Evolutionary conservation across 2,329 filamentous ascomycete species (phyloP).

Genomic region (Verruconis gallopava): DNA sequence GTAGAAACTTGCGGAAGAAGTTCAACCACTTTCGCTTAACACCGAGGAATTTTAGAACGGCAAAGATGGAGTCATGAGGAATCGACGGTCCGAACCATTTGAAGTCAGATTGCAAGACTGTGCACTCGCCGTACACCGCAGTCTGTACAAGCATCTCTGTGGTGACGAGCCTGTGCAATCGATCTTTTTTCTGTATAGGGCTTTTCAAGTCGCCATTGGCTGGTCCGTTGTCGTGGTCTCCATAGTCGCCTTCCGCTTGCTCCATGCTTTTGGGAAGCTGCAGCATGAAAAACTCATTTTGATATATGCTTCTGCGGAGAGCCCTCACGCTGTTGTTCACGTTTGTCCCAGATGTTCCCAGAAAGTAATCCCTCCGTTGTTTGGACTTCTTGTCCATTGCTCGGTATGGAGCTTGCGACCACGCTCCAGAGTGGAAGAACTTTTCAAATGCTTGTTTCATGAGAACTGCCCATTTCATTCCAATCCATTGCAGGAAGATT

Average conservation of each 20-base stretch:
- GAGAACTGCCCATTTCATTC: constrained; percentile 37
- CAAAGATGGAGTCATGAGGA: constrained; percentile 18
- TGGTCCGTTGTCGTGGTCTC: constrained; percentile 20
- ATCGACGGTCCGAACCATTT: constrained; percentile 20
- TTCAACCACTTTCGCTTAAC: constrained; percentile 17
- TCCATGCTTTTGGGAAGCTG: constrained; percentile 35
- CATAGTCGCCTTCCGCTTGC: constrained; percentile 27
- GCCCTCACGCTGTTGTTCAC: constrained; percentile 14
- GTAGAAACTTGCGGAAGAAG: constrained; percentile 29
- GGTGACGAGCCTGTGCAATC: constrained; percentile 42
- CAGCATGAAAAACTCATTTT: constrained; percentile 39
- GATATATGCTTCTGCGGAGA: constrained; percentile 26
- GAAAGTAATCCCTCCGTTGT: constrained; percentile 34
- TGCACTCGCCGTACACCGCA: constrained; percentile 35
- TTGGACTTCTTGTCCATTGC: constrained; percentile 16
- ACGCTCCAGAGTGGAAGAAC: constrained; percentile 27
- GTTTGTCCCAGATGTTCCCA: constrained; percentile 17
- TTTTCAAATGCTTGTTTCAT: constrained; percentile 30
- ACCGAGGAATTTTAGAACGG: constrained; percentile 19
- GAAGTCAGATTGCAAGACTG: constrained; percentile 45
- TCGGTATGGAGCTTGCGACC: constrained; percentile 24
- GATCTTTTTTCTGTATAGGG: constrained; percentile 34
- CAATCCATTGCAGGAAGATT: constrained; percentile 42
- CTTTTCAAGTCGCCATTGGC: constrained; percentile 2
- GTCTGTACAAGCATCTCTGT: constrained; percentile 42